Conservation (phyloP, 2,329 filamentous ascomycete genomes). For the Furcasterigmium sp. region DNA sequence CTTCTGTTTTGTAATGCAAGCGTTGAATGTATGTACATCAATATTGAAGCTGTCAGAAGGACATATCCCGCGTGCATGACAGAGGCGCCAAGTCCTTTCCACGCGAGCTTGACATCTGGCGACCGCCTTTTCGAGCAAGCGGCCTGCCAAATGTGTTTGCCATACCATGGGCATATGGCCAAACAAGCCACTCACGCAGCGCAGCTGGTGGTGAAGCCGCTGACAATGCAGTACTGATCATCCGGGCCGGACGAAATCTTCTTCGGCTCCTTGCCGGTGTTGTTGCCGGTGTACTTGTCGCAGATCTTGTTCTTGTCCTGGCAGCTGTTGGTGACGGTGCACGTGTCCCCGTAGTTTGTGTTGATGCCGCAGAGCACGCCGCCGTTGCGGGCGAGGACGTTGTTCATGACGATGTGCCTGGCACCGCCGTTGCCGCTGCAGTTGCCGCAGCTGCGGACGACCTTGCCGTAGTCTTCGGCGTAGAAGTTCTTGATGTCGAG, state of each 20-base stretch:
- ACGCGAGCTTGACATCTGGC: too few relatives aligned
- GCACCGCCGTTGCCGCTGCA: slow-evolving; percentile 32
- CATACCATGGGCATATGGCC: too few relatives aligned
- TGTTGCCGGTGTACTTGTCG: slow-evolving; percentile 30
- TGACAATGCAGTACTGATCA: slow-evolving; percentile 23
- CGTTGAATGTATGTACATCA: too few relatives aligned
- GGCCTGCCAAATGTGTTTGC: too few relatives aligned
- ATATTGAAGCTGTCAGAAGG: too few relatives aligned
- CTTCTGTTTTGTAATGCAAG: too few relatives aligned
- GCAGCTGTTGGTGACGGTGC: slow-evolving; percentile 33
- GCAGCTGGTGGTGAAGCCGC: slow-evolving; percentile 10
- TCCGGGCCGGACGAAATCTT: slow-evolving; percentile 31
- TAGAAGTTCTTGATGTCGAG: slow-evolving; percentile 34
- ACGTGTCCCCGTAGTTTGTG: slow-evolving; percentile 44
- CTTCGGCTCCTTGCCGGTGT: slow-evolving; percentile 26
- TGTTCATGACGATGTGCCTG: slow-evolving; percentile 38
- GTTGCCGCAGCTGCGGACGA: slow-evolving; percentile 46
- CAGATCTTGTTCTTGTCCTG: slow-evolving; percentile 22
- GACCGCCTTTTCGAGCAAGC: too few relatives aligned
- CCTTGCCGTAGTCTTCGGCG: slow-evolving; percentile 41
- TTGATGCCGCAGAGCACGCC: slow-evolving; percentile 41
- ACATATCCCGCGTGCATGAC: too few relatives aligned
- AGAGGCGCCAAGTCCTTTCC: too few relatives aligned
- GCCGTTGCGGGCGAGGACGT: slow-evolving; percentile 34
- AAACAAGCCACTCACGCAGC: background rate